Base-by-base conservation (phyloP, 805 yeast species). In the Diddensiella transvaalensis region DNA sequence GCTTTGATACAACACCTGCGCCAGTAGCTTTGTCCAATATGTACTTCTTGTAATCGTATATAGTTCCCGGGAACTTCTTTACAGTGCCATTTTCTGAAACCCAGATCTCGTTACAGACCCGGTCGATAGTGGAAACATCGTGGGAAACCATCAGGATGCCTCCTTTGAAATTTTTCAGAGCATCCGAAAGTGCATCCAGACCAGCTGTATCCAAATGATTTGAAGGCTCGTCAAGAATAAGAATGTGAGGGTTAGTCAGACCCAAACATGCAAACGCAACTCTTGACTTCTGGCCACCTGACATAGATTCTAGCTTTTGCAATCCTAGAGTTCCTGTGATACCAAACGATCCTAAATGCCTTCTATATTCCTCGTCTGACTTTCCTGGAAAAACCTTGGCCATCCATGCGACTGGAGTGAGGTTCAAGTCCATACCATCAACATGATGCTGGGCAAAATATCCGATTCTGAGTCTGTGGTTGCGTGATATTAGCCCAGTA, bases 391-490 rank as follows among this genome's bases (percentile, higher is more conserved):
- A 88, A 3, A 83, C 79, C 52, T 78, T 73, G 5, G 95, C 83
- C 87, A 93, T 79, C 98, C 99, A 93, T 42, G 87, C 83, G 6
- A 93, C 96, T 0, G 99, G 97, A 48, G 87, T 85, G 39, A 80
- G 70, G 13, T 68, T 76, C 58, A 90, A 72, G 63, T 93, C 98
- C 96, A 93, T 87, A n/a, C 90, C 84, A 61, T 93, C 99, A 57
- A 93, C 95, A 62, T 93, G 99, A 66, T 93, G 98, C 72, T 93
- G 99, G 13, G 99, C 97, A 71, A 93, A 93, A 67, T 93, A 93
- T 15, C 96, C 98, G 47, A 93, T 85, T 70, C 98, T 79, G 57
- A 93, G 72, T 59, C 97, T 78, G 38, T 93, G 84, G 62, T 93
- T 90, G 55, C 80, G 79, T 19, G 87, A 77, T 18, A 90, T 84